phyloP scores from a whole-genome alignment of 2,329 filamentous ascomycete species.

The Hypoxylon sp. region DNA sequence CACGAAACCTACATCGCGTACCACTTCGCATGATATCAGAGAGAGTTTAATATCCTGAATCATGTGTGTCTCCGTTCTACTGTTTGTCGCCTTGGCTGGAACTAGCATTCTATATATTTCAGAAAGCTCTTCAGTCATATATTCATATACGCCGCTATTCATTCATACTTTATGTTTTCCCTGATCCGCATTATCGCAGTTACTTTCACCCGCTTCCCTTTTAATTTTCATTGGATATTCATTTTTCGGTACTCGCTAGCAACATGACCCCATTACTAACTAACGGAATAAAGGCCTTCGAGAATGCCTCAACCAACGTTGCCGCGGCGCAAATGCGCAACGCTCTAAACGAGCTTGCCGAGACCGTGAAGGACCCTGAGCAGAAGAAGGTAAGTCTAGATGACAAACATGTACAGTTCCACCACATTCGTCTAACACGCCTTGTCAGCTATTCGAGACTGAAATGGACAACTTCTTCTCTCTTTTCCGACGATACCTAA shows the following conservation, averaged over 20 bases:
- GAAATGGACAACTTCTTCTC: constrained; percentile 99
- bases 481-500: constrained; percentile 97
- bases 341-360: constrained; percentile 90
- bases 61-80: constrained; percentile 2
- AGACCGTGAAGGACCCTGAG: constrained; percentile 86
- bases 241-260: constrained; percentile 6
- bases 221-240: background rate
- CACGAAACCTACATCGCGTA: constrained; percentile 7
- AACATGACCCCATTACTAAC: constrained; percentile 54
- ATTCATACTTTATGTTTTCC: constrained; percentile 2
- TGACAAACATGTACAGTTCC: background rate
- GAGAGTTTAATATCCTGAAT: constrained; percentile 15
- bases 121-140: background rate
- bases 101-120: constrained; percentile 3
- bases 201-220: background rate
- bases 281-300: constrained; percentile 81
- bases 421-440: constrained; percentile 35
- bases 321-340: constrained; percentile 99
- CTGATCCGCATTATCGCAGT: constrained; percentile 3
- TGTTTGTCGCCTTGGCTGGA: background rate
- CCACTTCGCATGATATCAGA: constrained; percentile 1
- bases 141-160: background rate
- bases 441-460: constrained; percentile 86
- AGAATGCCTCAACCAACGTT: constrained; percentile 98
- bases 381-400: constrained; percentile 80